Evolutionary conservation across 192 early-diverging fungal genomes (phyloP).

Genomic region (Coemansia sp.): DNA sequence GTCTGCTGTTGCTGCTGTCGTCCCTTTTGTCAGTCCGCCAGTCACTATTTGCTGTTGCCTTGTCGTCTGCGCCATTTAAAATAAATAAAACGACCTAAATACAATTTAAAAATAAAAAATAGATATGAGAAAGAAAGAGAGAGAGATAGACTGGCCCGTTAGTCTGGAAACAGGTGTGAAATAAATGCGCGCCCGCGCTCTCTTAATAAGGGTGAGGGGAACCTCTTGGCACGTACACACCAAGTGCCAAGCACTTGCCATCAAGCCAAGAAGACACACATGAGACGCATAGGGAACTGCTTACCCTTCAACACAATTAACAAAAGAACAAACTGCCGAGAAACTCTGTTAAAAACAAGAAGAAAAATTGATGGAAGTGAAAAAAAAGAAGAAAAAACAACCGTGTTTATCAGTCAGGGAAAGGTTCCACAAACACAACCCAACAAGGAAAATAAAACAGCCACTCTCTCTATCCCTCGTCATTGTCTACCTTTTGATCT

Average conservation of each 20-base stretch:
- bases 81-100: background rate
- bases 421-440: no score
- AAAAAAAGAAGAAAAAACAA: background rate
- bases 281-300: no score
- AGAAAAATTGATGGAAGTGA: background rate
- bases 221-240: background rate
- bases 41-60: background rate
- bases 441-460: no score
- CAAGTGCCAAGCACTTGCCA: background rate
- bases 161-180: background rate
- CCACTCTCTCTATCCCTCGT: no score
- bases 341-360: no score
- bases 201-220: background rate
- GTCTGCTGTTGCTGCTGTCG: background rate
- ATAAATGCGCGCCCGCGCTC: background rate
- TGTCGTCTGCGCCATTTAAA: background rate
- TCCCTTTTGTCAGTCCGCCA: background rate
- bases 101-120: background rate
- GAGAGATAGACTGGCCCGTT: background rate
- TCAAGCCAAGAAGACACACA: no score
- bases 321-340: no score
- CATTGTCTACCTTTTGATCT: no score
- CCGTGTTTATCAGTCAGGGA: no score
- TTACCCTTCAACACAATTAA: no score
- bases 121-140: background rate